Evolutionary conservation across 2,329 filamentous ascomycete species (phyloP), one percentile per base, ranked within the genome.

Genomic region (Colletotrichum falcatum): DNA sequence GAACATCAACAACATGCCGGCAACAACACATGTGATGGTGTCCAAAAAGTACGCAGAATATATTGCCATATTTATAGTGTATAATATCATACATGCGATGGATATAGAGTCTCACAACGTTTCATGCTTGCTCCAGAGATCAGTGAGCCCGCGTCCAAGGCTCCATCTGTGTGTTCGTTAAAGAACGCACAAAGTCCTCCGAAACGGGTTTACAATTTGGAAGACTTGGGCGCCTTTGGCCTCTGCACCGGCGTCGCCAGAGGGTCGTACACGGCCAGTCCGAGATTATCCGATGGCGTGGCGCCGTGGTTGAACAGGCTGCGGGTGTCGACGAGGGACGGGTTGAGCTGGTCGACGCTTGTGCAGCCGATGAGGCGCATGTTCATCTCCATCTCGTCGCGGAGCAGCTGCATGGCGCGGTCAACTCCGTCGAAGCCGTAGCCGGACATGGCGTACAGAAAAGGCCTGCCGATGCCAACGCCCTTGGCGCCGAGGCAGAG

Each of bases 371-470:
- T 94, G 73, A 99, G 84, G 8, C 96, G 90, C 96, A 99, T 98
- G 78, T 95, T 96, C 95, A 98, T 98, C 84, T 97, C 94, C 89
- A 99, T 93, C 87, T 99, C 96, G 77, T 98, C 96, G 83, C 93
- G 94, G 75, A 97, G 87, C 69, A 97, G 84, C 81, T 94, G 92
- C 92, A 98, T 97, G 39, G 96, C 96, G 42, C 94, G 89, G 78
- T 97, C 93, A 26, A 98, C 95, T 73, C 96, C 96, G 2, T 91
- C 86, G 70, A 94, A 83, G 1, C 96, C 96, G 77, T 98, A 98
- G 12, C 94, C 90, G 73, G 91, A 93, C 95, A 99, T 98, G 77
- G 96, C 95, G 79, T 95, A 99, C 71, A 99, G 83, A 85, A 99
- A 98, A 30, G 96, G 96, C 5, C 96, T 87, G 4, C 96, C 96